phyloP scores from a whole-genome alignment of 2,329 filamentous ascomycete species.

The Epichloe hybrida region DNA sequence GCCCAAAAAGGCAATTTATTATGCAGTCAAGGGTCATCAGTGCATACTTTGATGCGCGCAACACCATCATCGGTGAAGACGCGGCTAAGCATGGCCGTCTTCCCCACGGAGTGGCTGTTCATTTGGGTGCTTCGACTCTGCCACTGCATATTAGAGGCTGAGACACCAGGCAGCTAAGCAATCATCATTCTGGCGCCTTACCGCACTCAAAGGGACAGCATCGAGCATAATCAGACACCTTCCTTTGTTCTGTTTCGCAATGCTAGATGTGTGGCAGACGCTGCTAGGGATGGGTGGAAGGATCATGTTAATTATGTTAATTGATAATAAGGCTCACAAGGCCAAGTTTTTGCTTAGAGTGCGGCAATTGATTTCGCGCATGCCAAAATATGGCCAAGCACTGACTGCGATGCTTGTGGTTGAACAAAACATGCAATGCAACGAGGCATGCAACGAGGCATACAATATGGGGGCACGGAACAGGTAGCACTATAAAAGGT shows the following conservation, averaged over 20 bases:
- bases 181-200: neutral
- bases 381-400: neutral
- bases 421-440: neutral
- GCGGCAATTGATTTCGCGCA: neutral
- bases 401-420: neutral
- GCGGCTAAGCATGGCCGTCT: too few species aligned
- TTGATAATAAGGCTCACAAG: too few species aligned
- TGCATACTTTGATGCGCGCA: too few species aligned
- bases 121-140: too few species aligned
- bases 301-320: neutral
- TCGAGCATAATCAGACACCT: too few species aligned
- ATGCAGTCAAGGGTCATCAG: neutral
- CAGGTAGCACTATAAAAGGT: neutral
- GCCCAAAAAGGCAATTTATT: neutral
- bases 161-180: neutral
- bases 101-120: too few species aligned
- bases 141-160: too few species aligned
- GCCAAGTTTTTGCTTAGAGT: neutral
- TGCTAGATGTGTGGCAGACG: too few species aligned
- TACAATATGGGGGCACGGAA: neutral
- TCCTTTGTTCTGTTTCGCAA: too few species aligned
- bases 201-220: too few species aligned
- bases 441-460: neutral
- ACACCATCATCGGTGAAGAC: too few species aligned
- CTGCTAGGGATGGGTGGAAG: too few species aligned